A percentile compares a stretch with the other conserved stretches of the same genome.
Conservation (phyloP, 768 basidiomycete species). For the Lactarius trivialis region DNA sequence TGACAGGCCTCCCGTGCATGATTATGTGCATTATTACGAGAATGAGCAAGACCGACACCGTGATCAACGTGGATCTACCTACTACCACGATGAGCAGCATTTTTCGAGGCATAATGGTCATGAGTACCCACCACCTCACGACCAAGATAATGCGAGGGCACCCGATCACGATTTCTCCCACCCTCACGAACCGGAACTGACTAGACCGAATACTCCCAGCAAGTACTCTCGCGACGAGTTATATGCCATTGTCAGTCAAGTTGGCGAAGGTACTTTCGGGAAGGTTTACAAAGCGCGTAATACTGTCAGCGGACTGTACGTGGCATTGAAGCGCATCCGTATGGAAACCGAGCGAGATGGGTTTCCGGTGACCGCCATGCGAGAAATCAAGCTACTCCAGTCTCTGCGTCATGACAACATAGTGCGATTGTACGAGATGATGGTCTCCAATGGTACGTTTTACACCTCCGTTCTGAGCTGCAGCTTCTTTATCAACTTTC, state of each 20-base stretch:
- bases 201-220: constrained; percentile 19
- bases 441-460: constrained; percentile 86
- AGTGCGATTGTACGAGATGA: constrained; percentile 91
- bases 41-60: constrained; percentile 16
- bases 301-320: constrained; percentile 62
- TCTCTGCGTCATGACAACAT: constrained; percentile 86
- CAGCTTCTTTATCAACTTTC: constrained; percentile 11
- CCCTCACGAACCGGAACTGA: constrained; percentile 9
- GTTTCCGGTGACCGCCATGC: constrained; percentile 97
- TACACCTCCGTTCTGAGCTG: not conserved
- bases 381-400: constrained; percentile 97
- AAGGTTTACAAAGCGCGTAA: constrained; percentile 97
- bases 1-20: constrained; percentile 7
- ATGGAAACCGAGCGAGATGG: constrained; percentile 98
- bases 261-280: constrained; percentile 97
- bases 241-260: constrained; percentile 86
- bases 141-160: constrained; percentile 6
- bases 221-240: constrained; percentile 41
- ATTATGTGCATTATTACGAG: constrained; percentile 13
- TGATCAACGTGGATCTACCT: constrained; percentile 5
- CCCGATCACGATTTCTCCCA: constrained; percentile 13
- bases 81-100: constrained; percentile 15
- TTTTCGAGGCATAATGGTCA: constrained; percentile 18
- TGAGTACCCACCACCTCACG: constrained; percentile 15
- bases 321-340: constrained; percentile 92